Evolutionary conservation across 1,284 basidiomycete species (phyloP).

Genomic region (Wolfiporia cocos): DNA sequence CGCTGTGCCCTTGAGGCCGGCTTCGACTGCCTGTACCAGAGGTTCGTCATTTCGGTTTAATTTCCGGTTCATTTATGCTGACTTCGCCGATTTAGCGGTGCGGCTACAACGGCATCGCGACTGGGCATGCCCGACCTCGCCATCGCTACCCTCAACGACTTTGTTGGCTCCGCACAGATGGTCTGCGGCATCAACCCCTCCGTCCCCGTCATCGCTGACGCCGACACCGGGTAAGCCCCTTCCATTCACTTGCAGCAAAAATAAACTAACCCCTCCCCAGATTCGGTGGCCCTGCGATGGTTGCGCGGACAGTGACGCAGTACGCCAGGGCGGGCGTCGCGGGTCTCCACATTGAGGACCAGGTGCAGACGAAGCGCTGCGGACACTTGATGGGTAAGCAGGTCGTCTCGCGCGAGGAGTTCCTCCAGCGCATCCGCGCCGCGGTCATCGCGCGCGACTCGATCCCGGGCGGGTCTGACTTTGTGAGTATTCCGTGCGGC

Average conservation of each 20-base stretch:
- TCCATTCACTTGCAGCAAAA: neutral
- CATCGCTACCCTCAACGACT: slow-evolving; percentile 77
- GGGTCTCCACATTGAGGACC: slow-evolving; percentile 78
- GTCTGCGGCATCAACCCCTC: slow-evolving; percentile 60
- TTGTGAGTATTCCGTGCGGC: slow-evolving; percentile 36
- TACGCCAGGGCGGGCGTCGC: slow-evolving; percentile 72
- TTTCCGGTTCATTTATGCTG: neutral
- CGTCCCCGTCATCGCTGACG: slow-evolving; percentile 73
- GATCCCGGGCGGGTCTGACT: slow-evolving; percentile 69
- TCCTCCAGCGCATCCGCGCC: slow-evolving; percentile 69
- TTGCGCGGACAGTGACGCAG: slow-evolving; percentile 70
- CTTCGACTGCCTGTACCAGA: slow-evolving; percentile 72
- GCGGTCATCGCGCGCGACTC: slow-evolving; percentile 68
- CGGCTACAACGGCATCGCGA: slow-evolving; percentile 72
- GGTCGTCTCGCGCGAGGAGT: slow-evolving; percentile 73
- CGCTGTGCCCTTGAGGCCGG: slow-evolving; percentile 74
- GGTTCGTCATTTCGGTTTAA: slow-evolving; percentile 20
- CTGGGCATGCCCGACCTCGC: slow-evolving; percentile 77
- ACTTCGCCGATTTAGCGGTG: slow-evolving; percentile 39
- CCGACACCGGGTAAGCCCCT: slow-evolving; percentile 59
- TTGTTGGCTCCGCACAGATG: slow-evolving; percentile 61
- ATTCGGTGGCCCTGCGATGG: slow-evolving; percentile 73
- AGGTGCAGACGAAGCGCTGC: slow-evolving; percentile 80
- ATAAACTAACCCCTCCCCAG: slow-evolving; percentile 28
- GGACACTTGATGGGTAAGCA: slow-evolving; percentile 80